Evolutionary conservation across 192 early-diverging fungal genomes (phyloP), one percentile per base, ranked within the genome.

Genomic region (Rhizoclosmatium sp.): DNA sequence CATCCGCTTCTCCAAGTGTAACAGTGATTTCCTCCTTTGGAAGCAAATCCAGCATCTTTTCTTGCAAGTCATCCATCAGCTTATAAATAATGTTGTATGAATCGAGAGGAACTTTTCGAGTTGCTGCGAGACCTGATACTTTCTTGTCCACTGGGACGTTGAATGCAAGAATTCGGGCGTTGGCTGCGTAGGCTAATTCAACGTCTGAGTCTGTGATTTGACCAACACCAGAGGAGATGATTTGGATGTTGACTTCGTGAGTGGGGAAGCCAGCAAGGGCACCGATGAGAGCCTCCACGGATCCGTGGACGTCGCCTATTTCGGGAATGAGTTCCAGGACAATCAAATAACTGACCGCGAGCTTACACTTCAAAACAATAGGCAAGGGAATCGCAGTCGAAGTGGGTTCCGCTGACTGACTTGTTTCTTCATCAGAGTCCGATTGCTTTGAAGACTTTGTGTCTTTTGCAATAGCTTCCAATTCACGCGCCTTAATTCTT

Each of bases 241-340:
- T 90, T 46, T 91, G 89, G 59, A 92, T 83, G 5, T 87, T 80
- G 56, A 95, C 93, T 70, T 96, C 92, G 76, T 94, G 90, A 39
- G 86, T 89, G 0, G 94, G 95, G 4, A 99, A 75, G n/a, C 90
- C 89, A 59, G 88, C 75, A 16, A 99, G 82, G 3, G 92, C 91
- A 68, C 93, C 92, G 0, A 88, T 84, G 1, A 99, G 87, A 0
- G 97, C 96, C 79, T 98, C 97, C 19, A 94, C 87, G 3, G 96
- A 94, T 44, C 97, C 97, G 73, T 94, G 93, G 2, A 99, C 97
- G 81, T 99, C 97, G 70, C 89, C 89, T 92, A 73, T n/a, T 49
- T 68, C 45, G 7, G 58, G 16, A 58, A 58, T 69, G 12, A 69
- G 67, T 49, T n/a, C 46, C 19, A 21, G 23, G 60, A 64, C n/a